phyloP scores from a whole-genome alignment of 1,139 yeast genomes.

The Kurtzmaniella quercitrusa region DNA sequence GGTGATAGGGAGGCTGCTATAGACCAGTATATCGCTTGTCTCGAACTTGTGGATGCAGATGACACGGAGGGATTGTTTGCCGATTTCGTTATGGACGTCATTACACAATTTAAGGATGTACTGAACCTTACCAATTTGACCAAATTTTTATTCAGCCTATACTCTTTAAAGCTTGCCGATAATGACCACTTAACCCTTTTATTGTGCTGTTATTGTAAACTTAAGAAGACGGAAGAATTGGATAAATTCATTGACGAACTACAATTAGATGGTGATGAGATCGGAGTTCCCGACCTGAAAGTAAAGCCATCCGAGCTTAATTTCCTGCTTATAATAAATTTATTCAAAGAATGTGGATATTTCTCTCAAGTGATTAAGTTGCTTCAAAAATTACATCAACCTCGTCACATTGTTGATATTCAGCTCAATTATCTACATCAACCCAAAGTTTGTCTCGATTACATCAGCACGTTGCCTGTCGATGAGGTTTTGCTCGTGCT shows the following conservation, averaged over 20 bases:
- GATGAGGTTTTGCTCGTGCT: slow-evolving; percentile 77
- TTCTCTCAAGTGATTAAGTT: slow-evolving; percentile 65
- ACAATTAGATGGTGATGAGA: slow-evolving; percentile 19
- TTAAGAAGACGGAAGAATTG: slow-evolving; percentile 59
- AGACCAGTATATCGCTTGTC: slow-evolving; percentile 53
- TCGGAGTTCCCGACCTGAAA: slow-evolving; percentile 5
- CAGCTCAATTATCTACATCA: slow-evolving; percentile 64
- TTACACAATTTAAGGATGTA: slow-evolving; percentile 81
- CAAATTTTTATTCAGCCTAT: slow-evolving; percentile 56
- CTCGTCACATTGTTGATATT: slow-evolving; percentile 74
- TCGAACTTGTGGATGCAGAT: slow-evolving; percentile 18
- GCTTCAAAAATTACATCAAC: slow-evolving; percentile 69
- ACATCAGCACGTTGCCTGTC: slow-evolving; percentile 64
- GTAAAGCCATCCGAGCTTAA: slow-evolving; percentile 48
- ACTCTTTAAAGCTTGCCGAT: slow-evolving; percentile 50
- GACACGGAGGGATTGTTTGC: slow-evolving; percentile 13
- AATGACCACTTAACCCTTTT: slow-evolving; percentile 80
- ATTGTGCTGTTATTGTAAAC: slow-evolving; percentile 78
- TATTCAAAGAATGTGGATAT: slow-evolving; percentile 78
- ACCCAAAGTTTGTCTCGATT: slow-evolving; percentile 60
- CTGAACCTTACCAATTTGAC: slow-evolving; percentile 68
- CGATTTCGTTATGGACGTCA: slow-evolving; percentile 70
- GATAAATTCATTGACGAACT: slow-evolving; percentile 52
- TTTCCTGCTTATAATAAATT: slow-evolving; percentile 61
- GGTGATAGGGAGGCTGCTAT: slow-evolving; percentile 69